Evolutionary conservation across 805 yeast species (phyloP).

Genomic region (Pichia ethanolica): DNA sequence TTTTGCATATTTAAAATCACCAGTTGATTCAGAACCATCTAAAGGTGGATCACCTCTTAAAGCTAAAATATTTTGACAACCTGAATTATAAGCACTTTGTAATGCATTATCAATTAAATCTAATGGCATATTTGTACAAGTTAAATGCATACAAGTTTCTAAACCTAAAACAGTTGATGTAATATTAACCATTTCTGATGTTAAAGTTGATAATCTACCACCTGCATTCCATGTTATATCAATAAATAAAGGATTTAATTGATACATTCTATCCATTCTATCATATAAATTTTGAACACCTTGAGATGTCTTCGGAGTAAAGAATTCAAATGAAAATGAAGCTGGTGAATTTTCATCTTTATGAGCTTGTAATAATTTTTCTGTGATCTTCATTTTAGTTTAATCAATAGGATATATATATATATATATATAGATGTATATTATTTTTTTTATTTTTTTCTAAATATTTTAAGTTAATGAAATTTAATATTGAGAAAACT

Average conservation of each 20-base stretch:
- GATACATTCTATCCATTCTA: conserved; percentile 96
- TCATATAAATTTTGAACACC: conserved; percentile 95
- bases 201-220: conserved; percentile 72
- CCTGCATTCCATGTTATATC: conserved; percentile 99
- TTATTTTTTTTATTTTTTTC: no score
- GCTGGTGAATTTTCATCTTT: conserved; percentile 32
- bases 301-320: conserved; percentile 94
- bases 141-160: conserved; percentile 96
- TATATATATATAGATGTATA: no score
- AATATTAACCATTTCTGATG: conserved; percentile 88
- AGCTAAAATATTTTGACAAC: conserved; percentile 93
- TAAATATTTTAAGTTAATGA: no score
- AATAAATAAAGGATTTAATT: conserved; percentile 80
- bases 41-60: conserved; percentile 93
- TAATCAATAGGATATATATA: background rate
- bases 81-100: conserved; percentile 76
- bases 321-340: conserved; percentile 92
- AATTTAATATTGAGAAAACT: no score
- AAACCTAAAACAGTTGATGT: conserved; percentile 85
- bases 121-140: conserved; percentile 91
- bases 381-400: conserved; percentile 36
- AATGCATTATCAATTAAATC: conserved; percentile 78
- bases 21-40: conserved; percentile 63
- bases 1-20: conserved; percentile 83
- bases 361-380: conserved; percentile 37